phyloP scores from a whole-genome alignment of 192 early-diverging fungal genomes.

The Coemansia asiatica region DNA sequence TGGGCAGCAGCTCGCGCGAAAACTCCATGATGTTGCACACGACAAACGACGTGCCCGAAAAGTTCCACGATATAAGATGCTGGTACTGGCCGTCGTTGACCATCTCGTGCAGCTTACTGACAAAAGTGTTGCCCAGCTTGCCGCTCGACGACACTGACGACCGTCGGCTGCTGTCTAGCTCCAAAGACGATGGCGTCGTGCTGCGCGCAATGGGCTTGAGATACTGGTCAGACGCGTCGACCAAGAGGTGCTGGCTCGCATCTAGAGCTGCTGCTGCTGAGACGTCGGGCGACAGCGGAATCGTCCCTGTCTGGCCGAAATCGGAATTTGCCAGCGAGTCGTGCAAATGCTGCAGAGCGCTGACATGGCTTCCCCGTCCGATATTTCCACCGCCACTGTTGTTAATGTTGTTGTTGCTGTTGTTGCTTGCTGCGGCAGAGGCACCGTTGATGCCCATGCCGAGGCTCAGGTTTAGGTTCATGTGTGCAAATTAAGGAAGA shows the following conservation, averaged over 20 bases:
- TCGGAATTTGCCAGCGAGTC: constrained; percentile 33
- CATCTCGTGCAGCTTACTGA: constrained; percentile 72
- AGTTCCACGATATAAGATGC: constrained; percentile 88
- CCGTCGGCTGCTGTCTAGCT: constrained; percentile 46
- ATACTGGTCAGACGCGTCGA: constrained; percentile 55
- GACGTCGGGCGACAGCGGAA: constrained; percentile 52
- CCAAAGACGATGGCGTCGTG: constrained; percentile 52
- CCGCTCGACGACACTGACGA: constrained; percentile 51
- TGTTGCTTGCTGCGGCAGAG: background rate
- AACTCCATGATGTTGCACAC: constrained; percentile 92
- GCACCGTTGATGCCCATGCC: constrained; percentile 18
- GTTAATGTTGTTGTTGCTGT: constrained; percentile 13
- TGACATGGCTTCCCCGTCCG: constrained; percentile 7
- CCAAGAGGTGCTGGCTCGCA: constrained; percentile 41
- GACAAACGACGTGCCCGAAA: constrained; percentile 83
- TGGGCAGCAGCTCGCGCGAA: constrained; percentile 83
- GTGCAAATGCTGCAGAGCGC: constrained; percentile 45
- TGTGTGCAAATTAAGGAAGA: background rate
- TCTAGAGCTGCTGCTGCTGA: constrained; percentile 27
- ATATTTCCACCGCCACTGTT: constrained; percentile 4
- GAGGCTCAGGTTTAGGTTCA: constrained; percentile 29
- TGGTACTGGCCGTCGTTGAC: constrained; percentile 83
- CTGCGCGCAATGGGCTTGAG: constrained; percentile 53
- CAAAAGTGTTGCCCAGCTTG: constrained; percentile 60
- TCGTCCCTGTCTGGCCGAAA: constrained; percentile 28